Evolutionary conservation across 306 rosid species (phyloP), one percentile per base, ranked within the genome.

Genomic region (Castanea crenata): DNA sequence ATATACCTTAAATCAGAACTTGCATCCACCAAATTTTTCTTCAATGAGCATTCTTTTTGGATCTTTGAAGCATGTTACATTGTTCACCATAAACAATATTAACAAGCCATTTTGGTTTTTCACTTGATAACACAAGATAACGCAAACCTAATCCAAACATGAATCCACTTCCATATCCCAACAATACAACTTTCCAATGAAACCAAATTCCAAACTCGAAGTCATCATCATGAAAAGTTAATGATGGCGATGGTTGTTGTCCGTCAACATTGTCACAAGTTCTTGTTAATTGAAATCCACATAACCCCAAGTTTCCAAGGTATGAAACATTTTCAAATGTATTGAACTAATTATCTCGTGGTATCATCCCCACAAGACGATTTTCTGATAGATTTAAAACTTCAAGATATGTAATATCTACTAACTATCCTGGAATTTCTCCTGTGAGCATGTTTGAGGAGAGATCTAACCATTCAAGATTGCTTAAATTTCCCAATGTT

Each of bases 261-360:
- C n/a, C 20, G 15, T 11, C 27, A 4, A 25, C 72, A 11, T 27
- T 5, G 21, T 21, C 21, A 27, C 80, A 65, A 6, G 7, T 1
- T 76, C 31, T 46, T 1, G 63, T n/a, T 1, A 76, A 8, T 67
- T 75, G 81, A 34, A 54, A 19, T 41, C 79, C 79, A 62, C 80
- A 31, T 16, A 76, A 51, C 8, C 46, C 80, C 12, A 63, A 15
- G 21, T 76, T 49, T 19, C 58, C 74, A 16, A 3, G 1, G n/a
- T 59, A 61, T 1, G 57, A 61, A 20, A 41, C 58, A 4, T 61
- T 75, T 9, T 0, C 3, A 59, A 61, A 57, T 38, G 78, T 75
- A 19, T 55, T 14, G 27, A 62, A 46, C 12, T 76, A 73, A 5
- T 49, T 46, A 6, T 54, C 63, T 9, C 2, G 20, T 0, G 63